phyloP scores from a whole-genome alignment of 106 monocot genomes.

The Allium fistulosum region DNA sequence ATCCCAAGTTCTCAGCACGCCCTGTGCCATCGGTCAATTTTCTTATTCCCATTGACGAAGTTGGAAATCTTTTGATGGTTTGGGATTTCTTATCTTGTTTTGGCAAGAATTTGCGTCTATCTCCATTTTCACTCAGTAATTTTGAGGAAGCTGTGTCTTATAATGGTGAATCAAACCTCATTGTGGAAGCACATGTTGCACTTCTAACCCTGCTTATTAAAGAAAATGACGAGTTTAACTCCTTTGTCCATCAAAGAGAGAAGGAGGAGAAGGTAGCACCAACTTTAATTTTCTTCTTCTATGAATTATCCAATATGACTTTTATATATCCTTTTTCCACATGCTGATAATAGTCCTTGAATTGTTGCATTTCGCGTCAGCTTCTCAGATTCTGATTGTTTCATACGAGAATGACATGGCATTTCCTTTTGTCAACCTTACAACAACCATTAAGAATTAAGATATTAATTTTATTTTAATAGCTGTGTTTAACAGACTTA shows the following conservation, averaged over 20 bases:
- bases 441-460: no score
- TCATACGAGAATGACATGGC: no score
- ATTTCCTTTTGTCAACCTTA: no score
- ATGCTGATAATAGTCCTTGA: no score
- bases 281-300: not conserved
- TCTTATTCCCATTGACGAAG: slow-evolving; percentile 8
- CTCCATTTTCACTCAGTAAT: slow-evolving; percentile 13
- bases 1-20: slow-evolving; percentile 11
- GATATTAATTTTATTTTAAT: no score
- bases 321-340: no score
- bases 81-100: slow-evolving; percentile 19
- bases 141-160: slow-evolving; percentile 15
- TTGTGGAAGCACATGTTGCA: slow-evolving; percentile 13
- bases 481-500: no score
- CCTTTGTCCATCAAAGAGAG: slow-evolving; percentile 6
- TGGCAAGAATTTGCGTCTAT: slow-evolving; percentile 10
- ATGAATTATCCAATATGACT: not conserved
- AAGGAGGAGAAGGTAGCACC: slow-evolving; percentile 4
- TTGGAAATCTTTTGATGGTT: slow-evolving; percentile 16
- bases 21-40: slow-evolving; percentile 13
- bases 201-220: slow-evolving; percentile 14
- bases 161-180: slow-evolving; percentile 7
- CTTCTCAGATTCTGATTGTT: no score
- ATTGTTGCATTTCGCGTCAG: no score
- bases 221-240: slow-evolving; percentile 8